A percentile compares a stretch with the other conserved stretches of the same genome.
Evolutionary conservation across 140 eudicot genomes (phyloP).

Genomic region (Erigeron philadelphicus): DNA sequence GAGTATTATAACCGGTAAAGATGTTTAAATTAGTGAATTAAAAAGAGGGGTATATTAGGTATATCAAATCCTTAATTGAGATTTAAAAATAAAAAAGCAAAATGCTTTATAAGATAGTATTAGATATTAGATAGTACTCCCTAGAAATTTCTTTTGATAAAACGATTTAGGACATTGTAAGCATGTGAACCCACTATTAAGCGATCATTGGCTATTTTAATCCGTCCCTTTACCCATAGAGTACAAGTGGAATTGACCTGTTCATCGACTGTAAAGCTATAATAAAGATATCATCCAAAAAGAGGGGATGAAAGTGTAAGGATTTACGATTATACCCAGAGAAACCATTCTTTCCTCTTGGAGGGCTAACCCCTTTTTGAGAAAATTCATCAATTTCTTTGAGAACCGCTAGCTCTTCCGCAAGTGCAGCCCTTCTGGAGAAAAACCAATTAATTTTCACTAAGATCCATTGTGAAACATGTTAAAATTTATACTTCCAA

Average conservation of each 20-base stretch:
- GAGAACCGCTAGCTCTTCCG: conserved; percentile 87
- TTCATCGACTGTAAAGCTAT: background rate
- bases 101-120: too few species aligned
- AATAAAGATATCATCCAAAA: background rate
- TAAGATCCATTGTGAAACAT: conserved; percentile 3
- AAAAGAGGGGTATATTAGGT: too few species aligned
- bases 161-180: background rate
- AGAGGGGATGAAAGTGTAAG: background rate
- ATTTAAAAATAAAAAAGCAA: too few species aligned
- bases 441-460: background rate
- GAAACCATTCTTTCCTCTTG: conserved; percentile 79
- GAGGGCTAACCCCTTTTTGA: conserved; percentile 81
- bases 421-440: conserved; percentile 87
- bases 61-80: too few species aligned
- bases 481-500: background rate
- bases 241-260: background rate
- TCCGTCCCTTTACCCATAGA: background rate
- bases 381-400: conserved; percentile 86
- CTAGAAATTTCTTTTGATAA: background rate
- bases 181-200: background rate
- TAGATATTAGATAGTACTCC: too few species aligned
- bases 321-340: conserved; percentile 50
- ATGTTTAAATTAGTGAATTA: too few species aligned
- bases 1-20: too few species aligned
- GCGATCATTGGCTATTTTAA: background rate